These are phyloP conservation scores for Hanseniaspora mollemarum DNA, from an alignment of 805 yeast genomes.

Conservation along the genomic window DNA sequence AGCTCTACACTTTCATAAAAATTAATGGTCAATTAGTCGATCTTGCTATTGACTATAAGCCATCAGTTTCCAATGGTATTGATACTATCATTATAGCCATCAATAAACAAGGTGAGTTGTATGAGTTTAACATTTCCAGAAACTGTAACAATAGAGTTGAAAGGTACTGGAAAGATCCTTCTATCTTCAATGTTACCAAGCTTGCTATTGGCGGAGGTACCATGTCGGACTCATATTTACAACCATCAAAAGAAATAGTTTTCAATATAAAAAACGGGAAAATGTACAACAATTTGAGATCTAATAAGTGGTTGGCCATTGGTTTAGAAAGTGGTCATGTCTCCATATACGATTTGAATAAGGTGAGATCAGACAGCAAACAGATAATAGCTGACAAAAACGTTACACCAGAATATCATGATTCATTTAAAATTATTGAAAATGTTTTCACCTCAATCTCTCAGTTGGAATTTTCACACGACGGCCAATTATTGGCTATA, in stretches of 20 bases:
- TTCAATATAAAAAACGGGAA: conserved; percentile 17
- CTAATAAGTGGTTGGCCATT: conserved; percentile 72
- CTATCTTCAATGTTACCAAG: conserved; percentile 74
- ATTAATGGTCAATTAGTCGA: conserved; percentile 80
- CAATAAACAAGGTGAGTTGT: conserved; percentile 74
- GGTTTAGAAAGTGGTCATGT: conserved; percentile 87
- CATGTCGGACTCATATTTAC: conserved; percentile 24
- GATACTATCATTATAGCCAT: conserved; percentile 40
- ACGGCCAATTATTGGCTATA: conserved; percentile 78
- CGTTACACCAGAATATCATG: conserved; percentile 40
- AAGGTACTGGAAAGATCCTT: conserved; percentile 72
- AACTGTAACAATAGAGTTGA: conserved; percentile 38
- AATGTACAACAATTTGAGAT: conserved; percentile 21
- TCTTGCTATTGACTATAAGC: conserved; percentile 35
- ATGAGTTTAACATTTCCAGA: conserved; percentile 57
- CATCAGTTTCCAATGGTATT: conserved; percentile 23
- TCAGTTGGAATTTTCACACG: conserved; percentile 59
- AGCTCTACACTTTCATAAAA: conserved; percentile 77
- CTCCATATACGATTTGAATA: conserved; percentile 57
- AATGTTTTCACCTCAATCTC: conserved; percentile 74
- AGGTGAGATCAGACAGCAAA: conserved; percentile 22
- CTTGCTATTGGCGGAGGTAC: conserved; percentile 57
- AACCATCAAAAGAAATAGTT: conserved; percentile 22
- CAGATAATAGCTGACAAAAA: conserved; percentile 17
- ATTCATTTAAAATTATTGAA: conserved; percentile 30